Percentiles rank a stretch among this genome's conserved stretches.
Evolutionary conservation across 140 eudicot species (phyloP).

Genomic region (Senecio squalidus): DNA sequence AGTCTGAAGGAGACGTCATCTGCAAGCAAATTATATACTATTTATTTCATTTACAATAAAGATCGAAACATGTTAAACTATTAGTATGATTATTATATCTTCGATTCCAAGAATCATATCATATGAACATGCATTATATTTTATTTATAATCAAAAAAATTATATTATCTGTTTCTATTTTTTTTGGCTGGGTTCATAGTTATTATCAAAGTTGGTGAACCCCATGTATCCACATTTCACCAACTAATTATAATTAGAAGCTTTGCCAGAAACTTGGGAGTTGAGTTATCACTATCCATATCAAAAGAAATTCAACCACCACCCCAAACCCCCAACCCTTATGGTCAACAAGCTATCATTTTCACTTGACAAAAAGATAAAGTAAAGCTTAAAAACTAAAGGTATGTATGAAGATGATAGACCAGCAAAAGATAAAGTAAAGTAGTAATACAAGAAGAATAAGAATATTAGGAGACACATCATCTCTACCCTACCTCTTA

Average conservation of each 20-base stretch:
- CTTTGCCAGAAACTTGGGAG: constrained; percentile 17
- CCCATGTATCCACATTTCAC: constrained; percentile 34
- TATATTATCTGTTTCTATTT: no score
- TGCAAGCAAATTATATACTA: constrained; percentile 19
- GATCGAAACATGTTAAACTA: no score
- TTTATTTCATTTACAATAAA: background rate
- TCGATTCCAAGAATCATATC: no score
- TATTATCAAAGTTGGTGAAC: constrained; percentile 32
- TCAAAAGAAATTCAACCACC: constrained; percentile 35
- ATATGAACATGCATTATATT: no score
- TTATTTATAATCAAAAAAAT: no score
- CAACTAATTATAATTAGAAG: constrained; percentile 34
- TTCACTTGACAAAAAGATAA: constrained; percentile 25
- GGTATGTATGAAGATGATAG: constrained; percentile 27
- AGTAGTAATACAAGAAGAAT: no score
- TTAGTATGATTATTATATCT: no score
- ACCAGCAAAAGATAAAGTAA: constrained; percentile 31
- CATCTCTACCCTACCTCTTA: constrained; percentile 18
- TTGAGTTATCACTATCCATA: constrained; percentile 31
- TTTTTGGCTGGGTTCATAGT: constrained; percentile 5
- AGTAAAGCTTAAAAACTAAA: constrained; percentile 32
- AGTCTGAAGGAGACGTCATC: constrained; percentile 19
- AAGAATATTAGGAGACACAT: constrained; percentile 36
- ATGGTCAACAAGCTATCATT: constrained; percentile 41
- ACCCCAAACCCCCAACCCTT: constrained; percentile 8